Conservation (phyloP, 176 grass and related monocot species). For the Hsuehochloa calcarea region DNA sequence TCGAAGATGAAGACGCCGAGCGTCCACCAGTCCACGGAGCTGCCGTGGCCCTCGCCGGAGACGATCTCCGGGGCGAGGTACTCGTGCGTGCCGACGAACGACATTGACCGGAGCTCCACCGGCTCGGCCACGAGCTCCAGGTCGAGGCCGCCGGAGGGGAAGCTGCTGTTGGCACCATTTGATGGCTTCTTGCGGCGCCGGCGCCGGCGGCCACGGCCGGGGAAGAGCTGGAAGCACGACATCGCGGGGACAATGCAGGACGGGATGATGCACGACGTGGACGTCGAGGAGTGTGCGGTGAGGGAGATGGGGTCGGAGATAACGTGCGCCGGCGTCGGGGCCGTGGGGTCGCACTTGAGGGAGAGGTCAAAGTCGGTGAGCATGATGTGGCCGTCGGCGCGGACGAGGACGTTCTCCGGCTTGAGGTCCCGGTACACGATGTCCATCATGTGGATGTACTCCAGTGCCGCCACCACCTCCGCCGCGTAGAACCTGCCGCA, state of each 20-base stretch:
- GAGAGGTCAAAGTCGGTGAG: constrained; percentile 99
- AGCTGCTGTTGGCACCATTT: background rate
- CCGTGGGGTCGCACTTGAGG: constrained; percentile 77
- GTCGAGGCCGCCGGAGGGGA: constrained; percentile 27
- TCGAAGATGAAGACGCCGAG: constrained; percentile 87
- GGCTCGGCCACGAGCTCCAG: constrained; percentile 90
- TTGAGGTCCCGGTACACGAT: constrained; percentile 97
- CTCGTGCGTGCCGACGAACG: constrained; percentile 97
- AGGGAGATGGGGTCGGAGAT: constrained; percentile 63
- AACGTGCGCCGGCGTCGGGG: constrained; percentile 74
- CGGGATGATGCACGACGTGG: constrained; percentile 68
- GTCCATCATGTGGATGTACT: constrained; percentile 99
- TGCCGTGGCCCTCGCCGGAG: constrained; percentile 89
- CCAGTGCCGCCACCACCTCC: constrained; percentile 84
- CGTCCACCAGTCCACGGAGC: constrained; percentile 96
- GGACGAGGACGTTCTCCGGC: constrained; percentile 94
- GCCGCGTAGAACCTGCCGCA: constrained; percentile 84
- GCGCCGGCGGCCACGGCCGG: constrained; percentile 20
- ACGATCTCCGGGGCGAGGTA: constrained; percentile 97
- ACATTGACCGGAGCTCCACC: constrained; percentile 83
- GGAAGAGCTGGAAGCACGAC: constrained; percentile 79
- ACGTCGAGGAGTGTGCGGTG: background rate
- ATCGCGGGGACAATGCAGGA: constrained; percentile 78
- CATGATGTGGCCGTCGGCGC: constrained; percentile 97
- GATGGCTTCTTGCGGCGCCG: constrained; percentile 35